These are phyloP conservation scores for Protomyces gravidus DNA, from an alignment of 1,139 yeast species.

Conservation along the genomic window DNA sequence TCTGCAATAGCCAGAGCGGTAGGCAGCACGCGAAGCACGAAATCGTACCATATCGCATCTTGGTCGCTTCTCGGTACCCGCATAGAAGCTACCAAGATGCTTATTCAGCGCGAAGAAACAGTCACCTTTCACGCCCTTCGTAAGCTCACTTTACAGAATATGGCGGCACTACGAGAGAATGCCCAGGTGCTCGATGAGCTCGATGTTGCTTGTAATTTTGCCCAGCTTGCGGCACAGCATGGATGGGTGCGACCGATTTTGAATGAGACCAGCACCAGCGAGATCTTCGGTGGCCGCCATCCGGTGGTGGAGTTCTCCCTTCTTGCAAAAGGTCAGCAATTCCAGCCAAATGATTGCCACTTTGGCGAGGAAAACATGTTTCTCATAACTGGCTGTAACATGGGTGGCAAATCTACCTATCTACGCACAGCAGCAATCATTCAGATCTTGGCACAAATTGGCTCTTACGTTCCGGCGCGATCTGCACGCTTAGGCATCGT, in stretches of 20 bases:
- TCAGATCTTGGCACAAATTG: conserved; percentile 47
- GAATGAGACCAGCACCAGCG: conserved; percentile 39
- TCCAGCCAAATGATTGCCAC: conserved; percentile 68
- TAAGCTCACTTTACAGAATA: conserved; percentile 42
- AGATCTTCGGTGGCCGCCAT: conserved; percentile 62
- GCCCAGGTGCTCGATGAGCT: conserved; percentile 56
- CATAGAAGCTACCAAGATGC: conserved; percentile 36
- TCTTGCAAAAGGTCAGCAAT: conserved; percentile 40
- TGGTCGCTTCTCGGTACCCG: conserved; percentile 40
- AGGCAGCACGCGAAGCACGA: conserved; percentile 18
- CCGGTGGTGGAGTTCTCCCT: conserved; percentile 83
- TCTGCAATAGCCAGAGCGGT: conserved; percentile 12
- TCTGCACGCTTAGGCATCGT: conserved; percentile 71
- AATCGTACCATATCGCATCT: conserved; percentile 31
- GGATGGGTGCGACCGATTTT: conserved; percentile 64
- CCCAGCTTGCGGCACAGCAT: conserved; percentile 62
- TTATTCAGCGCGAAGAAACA: conserved; percentile 45
- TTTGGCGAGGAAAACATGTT: conserved; percentile 47
- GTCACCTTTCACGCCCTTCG: conserved; percentile 48
- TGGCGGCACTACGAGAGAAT: conserved; percentile 47
- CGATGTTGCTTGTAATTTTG: conserved; percentile 72
- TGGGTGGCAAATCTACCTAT: conserved; percentile 96
- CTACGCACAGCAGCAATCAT: conserved; percentile 83
- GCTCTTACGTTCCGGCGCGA: conserved; percentile 51
- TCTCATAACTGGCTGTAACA: conserved; percentile 64